phyloP scores from a whole-genome alignment of 345 rosid genomes.

The Citrus trifoliata region DNA sequence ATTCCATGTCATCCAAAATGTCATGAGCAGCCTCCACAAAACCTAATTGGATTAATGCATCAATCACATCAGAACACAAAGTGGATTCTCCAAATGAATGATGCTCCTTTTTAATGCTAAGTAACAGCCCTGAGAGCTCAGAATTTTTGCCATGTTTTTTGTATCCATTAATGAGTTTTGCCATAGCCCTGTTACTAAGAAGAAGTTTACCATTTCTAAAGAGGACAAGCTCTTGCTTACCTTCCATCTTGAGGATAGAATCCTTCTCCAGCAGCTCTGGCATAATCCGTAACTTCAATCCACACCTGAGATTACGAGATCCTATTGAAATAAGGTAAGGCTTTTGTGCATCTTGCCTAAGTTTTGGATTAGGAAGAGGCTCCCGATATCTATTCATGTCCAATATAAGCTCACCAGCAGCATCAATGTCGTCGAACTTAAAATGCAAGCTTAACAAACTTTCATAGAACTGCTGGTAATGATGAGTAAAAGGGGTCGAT shows the following conservation, averaged over 20 bases:
- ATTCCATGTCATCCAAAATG: constrained; percentile 73
- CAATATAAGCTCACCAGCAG: constrained; percentile 57
- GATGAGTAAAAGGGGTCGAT: constrained; percentile 40
- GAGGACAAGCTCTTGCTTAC: constrained; percentile 37
- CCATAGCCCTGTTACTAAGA: constrained; percentile 48
- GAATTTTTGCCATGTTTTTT: constrained; percentile 43
- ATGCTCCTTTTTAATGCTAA: constrained; percentile 32
- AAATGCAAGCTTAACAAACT: constrained; percentile 70
- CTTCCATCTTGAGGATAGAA: constrained; percentile 33
- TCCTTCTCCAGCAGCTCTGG: constrained; percentile 56
- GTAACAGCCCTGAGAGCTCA: constrained; percentile 56
- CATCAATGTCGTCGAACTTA: constrained; percentile 64
- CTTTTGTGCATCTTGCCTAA: constrained; percentile 22
- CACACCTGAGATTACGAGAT: constrained; percentile 54
- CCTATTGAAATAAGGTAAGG: constrained; percentile 65
- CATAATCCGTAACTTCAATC: constrained; percentile 53
- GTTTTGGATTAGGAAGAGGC: constrained; percentile 20
- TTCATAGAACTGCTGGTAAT: constrained; percentile 55
- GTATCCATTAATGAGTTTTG: constrained; percentile 60
- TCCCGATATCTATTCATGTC: constrained; percentile 37
- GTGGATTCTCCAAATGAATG: constrained; percentile 13
- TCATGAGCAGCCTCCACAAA: constrained; percentile 89
- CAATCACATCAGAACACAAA: constrained; percentile 50
- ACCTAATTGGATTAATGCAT: constrained; percentile 56
- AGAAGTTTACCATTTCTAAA: constrained; percentile 49